A percentile compares a stretch with the other conserved stretches of the same genome.
Conservation (phyloP, 2,329 filamentous ascomycete species). For the Neophaeococcomyces mojaviensis region DNA sequence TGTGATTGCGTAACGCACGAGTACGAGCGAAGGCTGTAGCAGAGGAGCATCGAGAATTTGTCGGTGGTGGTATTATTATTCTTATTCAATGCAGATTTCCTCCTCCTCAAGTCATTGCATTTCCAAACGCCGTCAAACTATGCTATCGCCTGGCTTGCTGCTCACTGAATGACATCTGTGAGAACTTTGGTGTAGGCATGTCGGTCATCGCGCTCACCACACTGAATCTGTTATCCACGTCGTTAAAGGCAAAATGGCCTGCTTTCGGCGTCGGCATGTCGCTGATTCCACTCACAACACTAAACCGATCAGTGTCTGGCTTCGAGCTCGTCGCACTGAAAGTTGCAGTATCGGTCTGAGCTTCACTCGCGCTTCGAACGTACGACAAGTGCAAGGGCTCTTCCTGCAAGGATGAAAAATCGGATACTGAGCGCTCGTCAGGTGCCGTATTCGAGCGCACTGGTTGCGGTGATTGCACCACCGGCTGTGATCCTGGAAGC, state of each 20-base stretch:
- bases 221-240: slow-evolving; percentile 5
- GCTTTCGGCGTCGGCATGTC: slow-evolving; percentile 3
- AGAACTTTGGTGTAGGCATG: background rate
- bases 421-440: background rate
- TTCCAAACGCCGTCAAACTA: too few species aligned
- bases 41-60: too few species aligned
- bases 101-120: too few species aligned
- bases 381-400: background rate
- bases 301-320: background rate
- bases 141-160: background rate
- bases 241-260: slow-evolving; percentile 4
- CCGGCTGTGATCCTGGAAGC: too few species aligned
- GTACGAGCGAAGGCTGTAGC: too few species aligned
- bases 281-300: background rate
- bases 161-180: background rate
- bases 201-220: slow-evolving; percentile 4
- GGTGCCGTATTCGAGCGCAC: background rate
- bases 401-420: background rate
- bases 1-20: background rate
- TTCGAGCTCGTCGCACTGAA: too few species aligned
- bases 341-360: too few species aligned
- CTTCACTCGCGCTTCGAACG: background rate
- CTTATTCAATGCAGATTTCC: too few species aligned
- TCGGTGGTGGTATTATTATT: too few species aligned
- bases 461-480: background rate